Evolutionary conservation across 306 rosid genomes (phyloP).

Genomic region (Prunus campanulata): DNA sequence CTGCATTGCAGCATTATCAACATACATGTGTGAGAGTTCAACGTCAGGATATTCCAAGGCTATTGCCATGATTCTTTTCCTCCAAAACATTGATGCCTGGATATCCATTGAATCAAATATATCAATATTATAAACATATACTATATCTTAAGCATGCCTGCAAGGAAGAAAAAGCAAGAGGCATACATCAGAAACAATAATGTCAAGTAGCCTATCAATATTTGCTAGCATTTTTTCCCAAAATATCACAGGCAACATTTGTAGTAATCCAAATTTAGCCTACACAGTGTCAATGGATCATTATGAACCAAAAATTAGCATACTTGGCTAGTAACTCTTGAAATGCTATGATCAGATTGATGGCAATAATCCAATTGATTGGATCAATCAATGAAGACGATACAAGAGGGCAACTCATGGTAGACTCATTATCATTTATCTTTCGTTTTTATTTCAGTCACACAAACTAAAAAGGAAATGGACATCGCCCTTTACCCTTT

Average conservation of each 20-base stretch:
- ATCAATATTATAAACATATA: background rate
- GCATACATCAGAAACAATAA: background rate
- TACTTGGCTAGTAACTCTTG: background rate
- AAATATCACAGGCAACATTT: background rate
- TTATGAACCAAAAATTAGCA: background rate
- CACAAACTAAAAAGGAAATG: background rate
- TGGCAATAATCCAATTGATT: background rate
- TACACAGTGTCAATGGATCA: background rate
- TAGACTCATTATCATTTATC: background rate
- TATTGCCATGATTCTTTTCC: slow-evolving; percentile 63
- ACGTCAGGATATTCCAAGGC: slow-evolving; percentile 81
- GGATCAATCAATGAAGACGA: background rate
- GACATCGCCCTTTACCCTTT: background rate
- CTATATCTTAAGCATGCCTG: background rate
- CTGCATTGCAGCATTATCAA: slow-evolving; percentile 95
- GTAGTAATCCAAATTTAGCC: background rate
- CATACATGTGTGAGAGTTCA: slow-evolving; percentile 96
- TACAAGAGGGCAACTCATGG: background rate
- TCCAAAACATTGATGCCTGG: slow-evolving; percentile 90
- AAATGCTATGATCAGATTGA: background rate
- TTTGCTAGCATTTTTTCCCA: background rate
- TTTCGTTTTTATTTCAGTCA: background rate
- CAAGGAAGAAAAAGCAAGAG: background rate
- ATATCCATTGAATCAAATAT: slow-evolving; percentile 19
- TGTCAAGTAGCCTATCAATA: background rate